Conservation (phyloP, 1,284 basidiomycete species). For the Leccinum cinnamomeum region DNA sequence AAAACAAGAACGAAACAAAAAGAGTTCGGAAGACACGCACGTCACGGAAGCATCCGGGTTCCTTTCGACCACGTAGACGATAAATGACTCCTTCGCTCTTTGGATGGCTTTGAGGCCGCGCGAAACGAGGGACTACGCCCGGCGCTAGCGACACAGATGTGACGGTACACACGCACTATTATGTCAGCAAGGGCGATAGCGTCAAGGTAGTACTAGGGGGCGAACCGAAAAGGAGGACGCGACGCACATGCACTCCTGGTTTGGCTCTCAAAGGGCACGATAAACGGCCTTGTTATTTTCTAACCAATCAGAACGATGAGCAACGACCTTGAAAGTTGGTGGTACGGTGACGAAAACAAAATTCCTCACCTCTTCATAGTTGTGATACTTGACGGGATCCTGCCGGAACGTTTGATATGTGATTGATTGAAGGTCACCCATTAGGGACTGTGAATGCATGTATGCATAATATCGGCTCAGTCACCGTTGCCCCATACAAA, state of each 20-base stretch:
- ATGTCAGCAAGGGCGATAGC: slow-evolving; percentile 14
- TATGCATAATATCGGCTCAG: neutral
- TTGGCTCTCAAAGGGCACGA: slow-evolving; percentile 60
- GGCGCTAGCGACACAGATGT: slow-evolving; percentile 83
- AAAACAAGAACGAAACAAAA: too few species aligned
- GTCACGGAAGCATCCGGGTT: too few species aligned
- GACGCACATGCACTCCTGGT: slow-evolving; percentile 46
- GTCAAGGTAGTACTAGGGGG: too few species aligned
- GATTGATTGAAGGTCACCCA: slow-evolving; percentile 93
- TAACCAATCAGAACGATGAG: slow-evolving; percentile 6
- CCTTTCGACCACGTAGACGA: slow-evolving; percentile 80
- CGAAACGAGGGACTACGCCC: slow-evolving; percentile 92
- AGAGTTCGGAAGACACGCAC: too few species aligned
- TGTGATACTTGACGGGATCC: slow-evolving; percentile 94
- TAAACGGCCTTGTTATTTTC: slow-evolving; percentile 65
- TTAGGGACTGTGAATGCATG: slow-evolving; percentile 68
- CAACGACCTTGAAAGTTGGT: slow-evolving; percentile 1
- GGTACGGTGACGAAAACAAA: slow-evolving; percentile 3
- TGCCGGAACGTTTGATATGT: slow-evolving; percentile 98
- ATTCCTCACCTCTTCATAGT: slow-evolving; percentile 84
- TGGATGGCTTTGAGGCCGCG: slow-evolving; percentile 80
- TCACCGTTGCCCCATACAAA: too few species aligned
- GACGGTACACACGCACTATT: slow-evolving; percentile 47
- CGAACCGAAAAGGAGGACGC: neutral
- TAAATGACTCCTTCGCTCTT: slow-evolving; percentile 63